Base-by-base conservation (phyloP, 2,329 filamentous ascomycete species). In the Corynespora cassiicola region DNA sequence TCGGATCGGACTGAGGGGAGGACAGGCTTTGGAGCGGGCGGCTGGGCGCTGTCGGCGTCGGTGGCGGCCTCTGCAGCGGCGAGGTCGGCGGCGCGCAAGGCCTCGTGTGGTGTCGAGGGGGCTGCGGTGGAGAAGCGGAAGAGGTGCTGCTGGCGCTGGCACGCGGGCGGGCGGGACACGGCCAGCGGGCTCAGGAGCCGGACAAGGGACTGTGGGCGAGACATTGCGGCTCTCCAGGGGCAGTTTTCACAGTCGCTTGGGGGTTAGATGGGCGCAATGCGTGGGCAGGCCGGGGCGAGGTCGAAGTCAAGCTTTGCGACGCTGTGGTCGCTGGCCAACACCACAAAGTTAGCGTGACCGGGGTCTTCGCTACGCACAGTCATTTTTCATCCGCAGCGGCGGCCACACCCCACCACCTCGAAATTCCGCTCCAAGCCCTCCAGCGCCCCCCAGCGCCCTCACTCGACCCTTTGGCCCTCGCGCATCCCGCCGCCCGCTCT, bases 101-200 rank as follows among this genome's bases (percentile, higher is more conserved):
- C 44, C 42, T 54, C 38, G 45, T 50, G 55, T 63, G 41, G 63
- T 48, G 52, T 67, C 61, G 52, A 54, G 43, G 58, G 65, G 54
- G 45, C 58, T 38, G 63, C 59, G 19, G 57, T 62, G 5, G 70
- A 73, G 63, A 73, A 71, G 56, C 65, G 66, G 39, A 71, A 54
- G 59, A 71, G 66, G 30, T 64, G 67, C 23, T 58, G 58, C 58
- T 71, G 66, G 30, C 63, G 67, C 23, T 58, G 58, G 34, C 69
- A 54, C 19, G 68, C 59, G 24, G 65, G 47, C 12, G 63, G 54
- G 39, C 65, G 56, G 14, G 72, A 68, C 5, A 65, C 58, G 3
- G 54, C 62, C 42, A 72, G 44, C 35, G 72, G 71, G 41, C 71
- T 57, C 17, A 75, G 56, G 29, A 75, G 66, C 6, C 71, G 53